Evolutionary conservation across 2,329 filamentous ascomycete genomes (phyloP).

Genomic region (Trichoderma sp.): DNA sequence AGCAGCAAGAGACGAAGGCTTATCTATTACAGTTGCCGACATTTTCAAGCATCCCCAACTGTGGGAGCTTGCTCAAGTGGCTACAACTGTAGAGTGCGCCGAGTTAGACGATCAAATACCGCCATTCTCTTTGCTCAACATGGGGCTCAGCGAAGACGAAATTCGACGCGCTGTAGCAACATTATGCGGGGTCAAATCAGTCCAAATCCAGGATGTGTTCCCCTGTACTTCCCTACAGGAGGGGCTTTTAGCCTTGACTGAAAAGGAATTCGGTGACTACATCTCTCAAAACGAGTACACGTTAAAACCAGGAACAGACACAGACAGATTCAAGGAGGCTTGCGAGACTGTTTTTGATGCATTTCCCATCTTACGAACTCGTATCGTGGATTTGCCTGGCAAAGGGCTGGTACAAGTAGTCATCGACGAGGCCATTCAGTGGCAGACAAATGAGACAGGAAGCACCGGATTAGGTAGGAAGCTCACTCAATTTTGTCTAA

Average conservation of each 20-base stretch:
- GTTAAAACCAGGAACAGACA: not conserved
- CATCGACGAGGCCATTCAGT: not conserved
- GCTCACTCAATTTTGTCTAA: not conserved
- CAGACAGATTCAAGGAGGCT: not conserved
- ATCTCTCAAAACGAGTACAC: slow-evolving; percentile 41
- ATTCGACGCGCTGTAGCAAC: not conserved
- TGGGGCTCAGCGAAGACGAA: not conserved
- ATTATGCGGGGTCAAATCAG: not conserved
- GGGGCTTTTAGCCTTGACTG: slow-evolving; percentile 50
- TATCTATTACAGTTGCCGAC: not conserved
- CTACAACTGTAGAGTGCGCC: not conserved
- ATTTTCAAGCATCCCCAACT: slow-evolving; percentile 9
- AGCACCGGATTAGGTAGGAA: not conserved
- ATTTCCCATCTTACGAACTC: slow-evolving; percentile 45
- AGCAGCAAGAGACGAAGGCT: not conserved
- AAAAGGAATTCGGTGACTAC: slow-evolving; percentile 50
- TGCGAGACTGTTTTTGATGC: slow-evolving; percentile 33
- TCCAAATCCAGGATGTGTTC: slow-evolving; percentile 49
- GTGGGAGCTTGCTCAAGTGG: not conserved
- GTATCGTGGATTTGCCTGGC: slow-evolving; percentile 27
- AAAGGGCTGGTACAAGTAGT: not conserved
- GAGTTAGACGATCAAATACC: not conserved
- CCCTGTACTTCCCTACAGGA: slow-evolving; percentile 58
- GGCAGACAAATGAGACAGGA: not conserved
- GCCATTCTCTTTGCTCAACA: not conserved